phyloP scores from a whole-genome alignment of 805 yeast genomes.

The Yueomyces sp. region DNA sequence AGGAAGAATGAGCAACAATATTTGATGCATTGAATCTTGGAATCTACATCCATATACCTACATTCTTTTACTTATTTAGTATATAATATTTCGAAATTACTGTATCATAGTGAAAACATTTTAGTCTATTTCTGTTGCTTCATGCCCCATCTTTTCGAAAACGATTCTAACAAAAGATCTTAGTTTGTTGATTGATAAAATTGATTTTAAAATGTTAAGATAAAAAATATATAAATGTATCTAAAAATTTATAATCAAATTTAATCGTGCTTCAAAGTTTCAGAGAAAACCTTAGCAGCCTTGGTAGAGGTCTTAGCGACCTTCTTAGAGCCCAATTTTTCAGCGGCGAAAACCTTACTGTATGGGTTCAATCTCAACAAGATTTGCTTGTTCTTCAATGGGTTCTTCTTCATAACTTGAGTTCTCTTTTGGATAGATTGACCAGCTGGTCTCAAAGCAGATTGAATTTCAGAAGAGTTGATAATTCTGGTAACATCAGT shows the following conservation, averaged over 20 bases:
- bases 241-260: neutral
- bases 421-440: conserved; percentile 86
- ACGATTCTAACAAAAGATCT: too few species aligned
- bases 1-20: conserved; percentile 49
- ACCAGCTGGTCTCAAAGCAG: conserved; percentile 94
- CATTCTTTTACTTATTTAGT: too few species aligned
- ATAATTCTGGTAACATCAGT: conserved; percentile 93
- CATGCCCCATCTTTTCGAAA: too few species aligned
- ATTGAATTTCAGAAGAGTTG: conserved; percentile 98
- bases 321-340: conserved; percentile 80
- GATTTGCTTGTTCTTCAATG: conserved; percentile 98
- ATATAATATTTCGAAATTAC: too few species aligned
- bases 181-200: too few species aligned
- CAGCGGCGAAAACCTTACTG: conserved; percentile 92
- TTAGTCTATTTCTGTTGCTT: too few species aligned
- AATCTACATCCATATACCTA: too few species aligned
- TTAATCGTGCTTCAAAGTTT: conserved; percentile 53
- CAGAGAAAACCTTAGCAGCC: conserved; percentile 58
- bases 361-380: conserved; percentile 98
- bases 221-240: neutral
- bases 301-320: conserved; percentile 51
- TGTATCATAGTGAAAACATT: too few species aligned
- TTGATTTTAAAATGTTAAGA: neutral
- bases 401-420: conserved; percentile 97
- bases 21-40: conserved; percentile 44